Percentiles rank a stretch among this genome's conserved stretches.
Conservation (phyloP, 1,284 basidiomycete genomes). For the Cryptococcus sp. region DNA sequence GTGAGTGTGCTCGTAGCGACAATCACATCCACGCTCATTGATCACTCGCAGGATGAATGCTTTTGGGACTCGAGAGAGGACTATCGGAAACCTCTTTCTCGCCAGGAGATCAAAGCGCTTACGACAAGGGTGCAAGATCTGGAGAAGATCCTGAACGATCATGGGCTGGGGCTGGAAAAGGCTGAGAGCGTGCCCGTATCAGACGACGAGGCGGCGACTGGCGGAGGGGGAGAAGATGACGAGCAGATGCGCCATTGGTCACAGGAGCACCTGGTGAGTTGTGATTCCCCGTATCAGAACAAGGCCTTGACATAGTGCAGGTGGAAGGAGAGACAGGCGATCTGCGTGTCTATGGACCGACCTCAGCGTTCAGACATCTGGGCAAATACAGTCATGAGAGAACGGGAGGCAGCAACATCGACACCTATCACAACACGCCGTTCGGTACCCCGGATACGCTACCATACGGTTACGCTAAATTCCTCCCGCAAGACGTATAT, state of each 20-base stretch:
- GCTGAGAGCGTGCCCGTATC: background rate
- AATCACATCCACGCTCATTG: background rate
- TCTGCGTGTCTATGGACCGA: conserved; percentile 31
- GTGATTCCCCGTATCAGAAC: background rate
- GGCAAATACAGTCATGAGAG: conserved; percentile 21
- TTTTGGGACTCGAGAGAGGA: conserved; percentile 32
- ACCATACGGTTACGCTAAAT: conserved; percentile 19
- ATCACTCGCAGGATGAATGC: conserved; percentile 26
- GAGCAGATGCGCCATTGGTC: conserved; percentile 11
- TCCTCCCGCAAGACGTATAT: conserved; percentile 24
- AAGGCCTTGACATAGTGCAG: conserved; percentile 8
- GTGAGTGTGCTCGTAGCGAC: conserved; percentile 11
- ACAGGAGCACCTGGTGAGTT: conserved; percentile 25
- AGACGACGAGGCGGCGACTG: conserved; percentile 9
- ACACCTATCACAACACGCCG: conserved; percentile 6
- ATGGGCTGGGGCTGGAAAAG: conserved; percentile 12
- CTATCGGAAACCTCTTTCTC: conserved; percentile 32
- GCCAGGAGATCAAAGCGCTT: conserved; percentile 30
- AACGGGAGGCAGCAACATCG: background rate
- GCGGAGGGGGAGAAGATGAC: too few relatives aligned
- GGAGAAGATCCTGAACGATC: conserved; percentile 26
- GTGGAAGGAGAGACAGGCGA: conserved; percentile 32
- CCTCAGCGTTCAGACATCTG: conserved; percentile 33
- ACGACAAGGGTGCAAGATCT: conserved; percentile 26
- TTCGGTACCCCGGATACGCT: conserved; percentile 6